phyloP scores from a whole-genome alignment of 768 basidiomycete genomes.

The Russula sp. region DNA sequence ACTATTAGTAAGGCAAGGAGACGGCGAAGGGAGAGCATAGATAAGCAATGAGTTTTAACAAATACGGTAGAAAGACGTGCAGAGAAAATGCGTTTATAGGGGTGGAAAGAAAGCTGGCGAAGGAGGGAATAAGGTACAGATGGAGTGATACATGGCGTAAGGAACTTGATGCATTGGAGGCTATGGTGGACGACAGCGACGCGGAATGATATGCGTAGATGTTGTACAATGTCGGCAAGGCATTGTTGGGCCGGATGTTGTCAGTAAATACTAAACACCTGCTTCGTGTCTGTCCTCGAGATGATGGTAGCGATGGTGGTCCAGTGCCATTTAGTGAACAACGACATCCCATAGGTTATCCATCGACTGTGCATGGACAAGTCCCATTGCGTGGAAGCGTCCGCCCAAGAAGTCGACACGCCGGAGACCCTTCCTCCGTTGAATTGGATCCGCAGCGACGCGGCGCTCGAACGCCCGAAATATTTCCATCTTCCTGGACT shows the following conservation, averaged over 20 bases:
- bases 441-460: neutral
- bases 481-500: neutral
- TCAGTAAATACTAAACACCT: slow-evolving; percentile 16
- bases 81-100: neutral
- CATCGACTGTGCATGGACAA: slow-evolving; percentile 12
- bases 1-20: neutral
- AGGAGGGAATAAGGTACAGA: neutral
- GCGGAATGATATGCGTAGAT: slow-evolving; percentile 3
- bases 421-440: slow-evolving; percentile 8
- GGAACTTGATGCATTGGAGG: slow-evolving; percentile 1
- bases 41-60: slow-evolving; percentile 14
- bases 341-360: slow-evolving; percentile 7
- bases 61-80: neutral
- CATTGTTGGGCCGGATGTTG: neutral
- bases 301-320: neutral
- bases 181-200: slow-evolving; percentile 9
- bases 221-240: slow-evolving; percentile 12
- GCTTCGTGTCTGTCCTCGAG: slow-evolving; percentile 1
- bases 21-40: neutral
- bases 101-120: slow-evolving; percentile 3
- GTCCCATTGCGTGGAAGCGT: neutral
- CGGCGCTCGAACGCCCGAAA: slow-evolving; percentile 2
- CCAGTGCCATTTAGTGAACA: neutral
- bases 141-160: neutral
- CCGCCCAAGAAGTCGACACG: slow-evolving; percentile 7